Base-by-base conservation (phyloP, 1,139 yeast genomes). In the Arxiozyma slooffiae region DNA sequence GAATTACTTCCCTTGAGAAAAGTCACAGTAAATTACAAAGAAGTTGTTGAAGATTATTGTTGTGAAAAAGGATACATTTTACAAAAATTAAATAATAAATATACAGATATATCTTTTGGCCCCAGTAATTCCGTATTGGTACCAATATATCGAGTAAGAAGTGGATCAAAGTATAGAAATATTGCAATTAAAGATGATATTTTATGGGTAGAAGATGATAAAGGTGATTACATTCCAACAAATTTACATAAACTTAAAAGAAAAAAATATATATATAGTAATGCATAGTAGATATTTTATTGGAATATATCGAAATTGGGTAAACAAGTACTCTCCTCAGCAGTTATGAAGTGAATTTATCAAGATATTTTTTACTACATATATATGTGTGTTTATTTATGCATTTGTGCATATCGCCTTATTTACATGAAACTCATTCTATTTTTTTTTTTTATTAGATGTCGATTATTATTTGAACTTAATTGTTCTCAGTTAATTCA, bases 41-140 rank as follows among this genome's bases (percentile, higher is more conserved):
- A 78, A 30, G 74, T 79, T 30, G 71, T 80, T 9, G 79, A 77
- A 50, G 77, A 64, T 36, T 70, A 61, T 51, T 69, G 73, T 48
- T 59, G 58, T 39, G 58, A 56, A 7, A 58, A 69, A 44, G 67
- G 67, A 4, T 55, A 65, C 18, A 49, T 63, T 9, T 47, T 69
- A 34, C 53, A 52, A 20, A 64, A 60, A 44, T 7, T 46, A 2
- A 44, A 50, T 4, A 52, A 53, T 44, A 50, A 47, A 37, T 60
- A 50, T 41, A 50, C 62, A 2, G 56, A 57, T 23, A 45, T 63
- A 18, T 55, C 57, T 8, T 50, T 57, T 41, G 59, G 57, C 3
- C 17, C 42, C 14, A 52, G 55, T 21, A 50, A 48, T 38, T 49
- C 45, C 22, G 38, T 48, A 3, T 46, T 61, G n/a, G 65, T 57